Evolutionary conservation across 164 flowering plant species (phyloP).

Genomic region (Vitis labrusca): DNA sequence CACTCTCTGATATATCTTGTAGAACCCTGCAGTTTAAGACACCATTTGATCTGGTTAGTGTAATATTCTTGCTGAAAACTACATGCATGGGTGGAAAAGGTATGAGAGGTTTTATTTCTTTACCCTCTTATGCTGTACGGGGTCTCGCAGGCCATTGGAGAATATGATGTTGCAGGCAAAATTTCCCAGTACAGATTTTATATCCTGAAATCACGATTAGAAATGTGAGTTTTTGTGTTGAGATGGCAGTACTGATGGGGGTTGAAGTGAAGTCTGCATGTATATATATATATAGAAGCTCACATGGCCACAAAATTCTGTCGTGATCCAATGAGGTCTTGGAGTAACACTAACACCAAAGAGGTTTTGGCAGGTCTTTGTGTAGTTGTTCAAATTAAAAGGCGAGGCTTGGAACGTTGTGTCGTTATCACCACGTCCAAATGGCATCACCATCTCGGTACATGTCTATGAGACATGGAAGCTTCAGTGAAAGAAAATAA

Average conservation of each 20-base stretch:
- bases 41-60: no score
- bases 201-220: background rate
- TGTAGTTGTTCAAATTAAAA: background rate
- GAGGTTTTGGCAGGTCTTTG: background rate
- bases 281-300: background rate
- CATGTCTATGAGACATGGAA: background rate
- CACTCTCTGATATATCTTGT: no score
- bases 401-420: background rate
- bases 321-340: background rate
- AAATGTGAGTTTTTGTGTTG: background rate
- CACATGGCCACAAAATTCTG: background rate
- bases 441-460: background rate
- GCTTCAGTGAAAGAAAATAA: no score
- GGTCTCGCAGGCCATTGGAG: background rate
- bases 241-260: background rate
- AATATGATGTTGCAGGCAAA: background rate
- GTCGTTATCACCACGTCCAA: background rate
- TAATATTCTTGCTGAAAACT: no score
- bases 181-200: background rate
- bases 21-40: no score
- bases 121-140: background rate
- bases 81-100: no score
- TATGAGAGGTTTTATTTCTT: no score
- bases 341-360: background rate
- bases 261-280: background rate